These are phyloP conservation scores for Tetrahymena elliotti DNA, from an alignment of 73 alveolate species.

Conservation along the genomic window DNA sequence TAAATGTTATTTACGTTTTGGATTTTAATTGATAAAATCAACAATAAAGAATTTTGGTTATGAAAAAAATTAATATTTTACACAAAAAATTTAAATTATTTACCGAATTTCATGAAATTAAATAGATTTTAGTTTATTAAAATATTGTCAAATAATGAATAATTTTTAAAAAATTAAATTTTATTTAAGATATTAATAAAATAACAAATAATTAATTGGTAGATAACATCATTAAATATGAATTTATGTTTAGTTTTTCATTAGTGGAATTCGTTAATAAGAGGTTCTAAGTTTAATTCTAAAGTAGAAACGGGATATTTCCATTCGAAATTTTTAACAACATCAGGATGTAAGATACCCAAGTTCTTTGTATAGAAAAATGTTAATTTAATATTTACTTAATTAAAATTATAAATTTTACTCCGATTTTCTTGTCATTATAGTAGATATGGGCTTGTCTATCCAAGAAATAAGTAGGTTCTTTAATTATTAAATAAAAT, in stretches of 20 bases:
- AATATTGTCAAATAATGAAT: too few species aligned
- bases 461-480: conserved; percentile 78
- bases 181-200: too few species aligned
- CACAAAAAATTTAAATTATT: too few species aligned
- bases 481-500: conserved; percentile 5
- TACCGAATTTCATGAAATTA: too few species aligned
- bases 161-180: too few species aligned
- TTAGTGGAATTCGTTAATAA: conserved; percentile 29
- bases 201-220: not conserved
- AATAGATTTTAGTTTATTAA: too few species aligned
- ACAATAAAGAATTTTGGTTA: too few species aligned
- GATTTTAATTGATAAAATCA: too few species aligned
- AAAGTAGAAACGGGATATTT: conserved; percentile 83
- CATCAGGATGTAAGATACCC: conserved; percentile 95
- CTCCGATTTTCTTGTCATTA: conserved; percentile 69
- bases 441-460: conserved; percentile 82
- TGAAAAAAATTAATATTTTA: too few species aligned
- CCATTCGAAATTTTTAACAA: conserved; percentile 73
- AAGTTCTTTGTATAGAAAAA: not conserved
- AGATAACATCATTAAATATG: not conserved
- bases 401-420: not conserved
- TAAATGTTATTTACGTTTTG: too few species aligned
- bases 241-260: not conserved
- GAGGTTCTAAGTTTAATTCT: conserved; percentile 70
- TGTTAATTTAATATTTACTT: not conserved